Evolutionary conservation across 2,329 filamentous ascomycete genomes (phyloP).

Genomic region (Alternaria sp.): DNA sequence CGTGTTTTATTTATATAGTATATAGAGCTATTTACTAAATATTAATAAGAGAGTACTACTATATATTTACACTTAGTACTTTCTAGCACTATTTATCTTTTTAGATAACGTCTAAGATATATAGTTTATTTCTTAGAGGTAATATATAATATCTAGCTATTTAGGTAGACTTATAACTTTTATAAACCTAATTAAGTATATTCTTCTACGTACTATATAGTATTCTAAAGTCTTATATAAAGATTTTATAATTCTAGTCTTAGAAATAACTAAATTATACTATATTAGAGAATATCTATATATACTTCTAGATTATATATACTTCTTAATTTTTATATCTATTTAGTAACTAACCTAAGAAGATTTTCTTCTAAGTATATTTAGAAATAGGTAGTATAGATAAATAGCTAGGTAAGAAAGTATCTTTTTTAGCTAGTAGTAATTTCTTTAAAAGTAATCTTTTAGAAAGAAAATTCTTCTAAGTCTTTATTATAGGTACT

Average conservation of each 20-base stretch:
- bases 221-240: neutral
- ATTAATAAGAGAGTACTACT: neutral
- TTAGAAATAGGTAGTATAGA: conserved; percentile 14
- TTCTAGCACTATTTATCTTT: neutral
- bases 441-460: neutral
- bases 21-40: neutral
- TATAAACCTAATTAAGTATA: neutral
- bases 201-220: neutral
- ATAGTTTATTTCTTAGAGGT: neutral
- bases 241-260: neutral
- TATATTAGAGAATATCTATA: neutral
- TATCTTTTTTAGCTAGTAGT: conserved; percentile 1
- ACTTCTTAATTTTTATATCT: neutral
- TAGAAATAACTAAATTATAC: neutral
- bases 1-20: conserved; percentile 2
- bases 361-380: conserved; percentile 17
- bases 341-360: conserved; percentile 11
- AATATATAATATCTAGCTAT: neutral
- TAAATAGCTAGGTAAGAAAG: conserved; percentile 10
- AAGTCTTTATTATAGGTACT: conserved; percentile 17
- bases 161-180: neutral
- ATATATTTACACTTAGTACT: neutral
- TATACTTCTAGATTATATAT: neutral
- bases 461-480: neutral
- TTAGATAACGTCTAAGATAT: neutral